Conservation (phyloP, 2,329 filamentous ascomycete genomes). For the Ophiocordyceps camponoti-rufipedis region DNA sequence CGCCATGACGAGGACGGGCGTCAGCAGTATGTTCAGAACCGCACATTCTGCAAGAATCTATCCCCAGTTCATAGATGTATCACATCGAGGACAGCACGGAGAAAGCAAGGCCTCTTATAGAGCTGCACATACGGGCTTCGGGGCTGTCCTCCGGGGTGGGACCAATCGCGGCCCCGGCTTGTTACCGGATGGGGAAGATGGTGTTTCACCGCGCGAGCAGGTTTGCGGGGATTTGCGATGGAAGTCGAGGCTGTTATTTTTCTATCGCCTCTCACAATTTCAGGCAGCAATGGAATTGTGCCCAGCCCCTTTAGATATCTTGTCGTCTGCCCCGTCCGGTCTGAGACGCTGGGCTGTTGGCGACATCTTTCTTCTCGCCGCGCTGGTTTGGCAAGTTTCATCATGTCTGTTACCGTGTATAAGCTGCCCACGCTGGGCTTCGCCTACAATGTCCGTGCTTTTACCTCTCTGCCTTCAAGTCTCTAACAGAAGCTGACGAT, state of each 20-base stretch:
- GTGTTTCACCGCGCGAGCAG: constrained; percentile 14
- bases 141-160: neutral
- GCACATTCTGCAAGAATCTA: constrained; percentile 18
- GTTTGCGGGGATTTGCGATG: constrained; percentile 16
- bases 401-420: constrained; percentile 27
- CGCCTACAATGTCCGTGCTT: constrained; percentile 40
- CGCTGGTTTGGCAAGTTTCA: neutral
- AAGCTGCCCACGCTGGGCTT: constrained; percentile 49
- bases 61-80: neutral
- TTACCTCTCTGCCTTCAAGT: neutral
- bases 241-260: constrained; percentile 1
- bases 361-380: neutral
- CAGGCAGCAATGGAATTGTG: neutral
- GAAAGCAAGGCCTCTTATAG: no score
- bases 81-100: no score
- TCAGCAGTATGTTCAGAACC: constrained; percentile 19
- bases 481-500: no score
- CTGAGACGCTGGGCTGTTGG: neutral
- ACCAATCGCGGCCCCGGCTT: constrained; percentile 2
- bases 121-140: no score
- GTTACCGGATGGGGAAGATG: constrained; percentile 5
- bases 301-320: neutral
- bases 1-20: constrained; percentile 21
- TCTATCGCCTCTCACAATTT: neutral
- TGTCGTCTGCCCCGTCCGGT: neutral